A percentile compares a stretch with the other conserved stretches of the same genome.
phyloP scores from a whole-genome alignment of 116 monocot species.

The Phalaenopsis hybrid region DNA sequence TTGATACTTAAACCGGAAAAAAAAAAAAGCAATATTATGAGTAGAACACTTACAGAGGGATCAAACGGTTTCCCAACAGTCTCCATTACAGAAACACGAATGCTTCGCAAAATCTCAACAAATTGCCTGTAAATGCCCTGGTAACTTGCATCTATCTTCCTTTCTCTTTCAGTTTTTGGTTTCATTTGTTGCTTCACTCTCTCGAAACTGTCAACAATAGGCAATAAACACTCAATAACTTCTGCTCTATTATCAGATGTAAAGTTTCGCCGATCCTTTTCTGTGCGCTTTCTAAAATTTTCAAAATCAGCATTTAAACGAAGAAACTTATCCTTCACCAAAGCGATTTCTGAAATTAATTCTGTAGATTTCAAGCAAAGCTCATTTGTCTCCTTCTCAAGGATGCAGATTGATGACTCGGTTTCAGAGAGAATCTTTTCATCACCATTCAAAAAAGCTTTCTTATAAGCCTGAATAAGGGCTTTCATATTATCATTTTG shows the following conservation, averaged over 20 bases:
- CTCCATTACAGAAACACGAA: conserved; percentile 59
- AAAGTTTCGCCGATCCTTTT: conserved; percentile 56
- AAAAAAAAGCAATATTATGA: background rate
- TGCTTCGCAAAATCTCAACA: conserved; percentile 82
- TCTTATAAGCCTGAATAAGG: conserved; percentile 70
- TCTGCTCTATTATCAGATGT: conserved; percentile 55
- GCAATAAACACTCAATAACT: conserved; percentile 68
- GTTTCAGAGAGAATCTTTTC: conserved; percentile 35
- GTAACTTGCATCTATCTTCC: conserved; percentile 65
- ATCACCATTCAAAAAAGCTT: conserved; percentile 63
- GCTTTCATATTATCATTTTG: conserved; percentile 35
- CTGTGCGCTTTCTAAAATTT: conserved; percentile 75
- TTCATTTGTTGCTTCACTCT: conserved; percentile 50
- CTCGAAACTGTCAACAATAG: conserved; percentile 88
- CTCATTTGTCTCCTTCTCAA: conserved; percentile 49
- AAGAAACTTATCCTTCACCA: conserved; percentile 51
- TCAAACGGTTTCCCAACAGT: conserved; percentile 88
- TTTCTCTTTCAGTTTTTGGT: conserved; percentile 82
- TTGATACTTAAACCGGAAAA: background rate
- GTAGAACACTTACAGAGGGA: conserved; percentile 56
- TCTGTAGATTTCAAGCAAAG: conserved; percentile 33
- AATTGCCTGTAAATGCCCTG: conserved; percentile 97
- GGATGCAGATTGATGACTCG: conserved; percentile 42
- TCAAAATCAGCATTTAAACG: conserved; percentile 84
- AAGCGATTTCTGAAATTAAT: conserved; percentile 41